Conservation (phyloP, 2,329 filamentous ascomycete genomes). For the Alternaria postmessia region DNA sequence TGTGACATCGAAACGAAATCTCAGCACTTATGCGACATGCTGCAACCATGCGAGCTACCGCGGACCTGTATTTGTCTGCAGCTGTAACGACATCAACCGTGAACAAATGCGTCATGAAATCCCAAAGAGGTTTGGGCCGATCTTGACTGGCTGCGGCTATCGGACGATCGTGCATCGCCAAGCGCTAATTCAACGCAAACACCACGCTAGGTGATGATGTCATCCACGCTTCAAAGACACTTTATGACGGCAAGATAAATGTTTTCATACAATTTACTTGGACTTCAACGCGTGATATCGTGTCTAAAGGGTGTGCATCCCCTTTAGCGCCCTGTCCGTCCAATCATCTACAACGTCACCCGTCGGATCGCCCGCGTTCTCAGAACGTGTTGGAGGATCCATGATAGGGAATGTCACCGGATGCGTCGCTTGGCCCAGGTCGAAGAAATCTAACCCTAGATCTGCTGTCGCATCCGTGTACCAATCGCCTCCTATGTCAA, state of each 20-base stretch:
- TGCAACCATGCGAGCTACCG: not conserved
- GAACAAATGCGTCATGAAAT: conserved; percentile 45
- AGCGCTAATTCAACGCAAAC: conserved; percentile 13
- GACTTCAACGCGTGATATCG: not conserved
- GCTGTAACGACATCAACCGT: conserved; percentile 19
- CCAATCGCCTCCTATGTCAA: conserved; percentile 32
- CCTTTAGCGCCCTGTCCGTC: conserved; percentile 29
- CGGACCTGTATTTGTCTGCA: conserved; percentile 24
- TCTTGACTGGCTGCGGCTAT: conserved; percentile 13
- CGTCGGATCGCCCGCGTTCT: conserved; percentile 14
- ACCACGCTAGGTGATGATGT: conserved; percentile 17
- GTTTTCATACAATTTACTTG: not conserved
- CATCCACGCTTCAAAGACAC: conserved; percentile 10
- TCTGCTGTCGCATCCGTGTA: conserved; percentile 30
- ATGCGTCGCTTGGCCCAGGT: conserved; percentile 16
- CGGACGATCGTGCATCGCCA: conserved; percentile 17
- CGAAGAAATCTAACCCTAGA: conserved; percentile 33
- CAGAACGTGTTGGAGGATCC: conserved; percentile 16
- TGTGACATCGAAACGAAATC: conserved; percentile 25
- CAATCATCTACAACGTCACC: conserved; percentile 28
- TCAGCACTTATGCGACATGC: conserved; percentile 5
- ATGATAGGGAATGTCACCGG: conserved; percentile 3
- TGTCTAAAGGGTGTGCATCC: conserved; percentile 23
- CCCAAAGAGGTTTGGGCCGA: conserved; percentile 35
- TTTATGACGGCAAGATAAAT: conserved; percentile 20